phyloP scores from a whole-genome alignment of 164 flowering plant species.

The grape (Vitis vinifera) region DNA sequence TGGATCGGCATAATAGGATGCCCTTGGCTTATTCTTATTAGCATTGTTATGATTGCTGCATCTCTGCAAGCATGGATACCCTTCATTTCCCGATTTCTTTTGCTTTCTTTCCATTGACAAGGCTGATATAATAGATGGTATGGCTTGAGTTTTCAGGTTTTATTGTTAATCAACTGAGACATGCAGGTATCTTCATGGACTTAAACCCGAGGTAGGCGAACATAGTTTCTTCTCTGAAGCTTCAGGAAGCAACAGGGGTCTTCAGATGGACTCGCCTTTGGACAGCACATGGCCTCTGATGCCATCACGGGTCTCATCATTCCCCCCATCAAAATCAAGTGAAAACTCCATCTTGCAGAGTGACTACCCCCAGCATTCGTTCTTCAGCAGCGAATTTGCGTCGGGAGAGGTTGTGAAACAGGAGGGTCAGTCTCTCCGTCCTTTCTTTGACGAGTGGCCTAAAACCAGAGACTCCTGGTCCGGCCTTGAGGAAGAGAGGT shows the following conservation, averaged over 20 bases:
- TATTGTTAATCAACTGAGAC: too few species aligned
- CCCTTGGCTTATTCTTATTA: too few species aligned
- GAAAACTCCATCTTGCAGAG: constrained; percentile 44
- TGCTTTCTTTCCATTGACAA: too few species aligned
- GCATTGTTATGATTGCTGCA: too few species aligned
- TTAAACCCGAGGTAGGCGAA: constrained; percentile 54
- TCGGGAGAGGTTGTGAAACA: constrained; percentile 51
- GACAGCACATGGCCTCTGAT: constrained; percentile 63
- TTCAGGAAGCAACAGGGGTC: constrained; percentile 53
- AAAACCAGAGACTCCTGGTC: constrained; percentile 76
- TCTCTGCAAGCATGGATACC: too few species aligned
- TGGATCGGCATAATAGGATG: too few species aligned
- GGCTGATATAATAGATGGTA: too few species aligned
- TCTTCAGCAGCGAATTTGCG: constrained; percentile 48
- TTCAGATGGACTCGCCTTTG: constrained; percentile 47
- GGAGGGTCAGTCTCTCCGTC: constrained; percentile 71
- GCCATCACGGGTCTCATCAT: constrained; percentile 53
- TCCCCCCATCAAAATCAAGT: constrained; percentile 44
- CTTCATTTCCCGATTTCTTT: too few species aligned
- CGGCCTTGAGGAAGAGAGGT: constrained; percentile 64
- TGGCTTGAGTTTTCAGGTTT: too few species aligned
- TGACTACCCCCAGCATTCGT: constrained; percentile 55
- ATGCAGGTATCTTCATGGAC: constrained; percentile 61
- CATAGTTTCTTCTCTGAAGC: constrained; percentile 69
- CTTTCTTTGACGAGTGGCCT: constrained; percentile 90